phyloP scores from a whole-genome alignment of 441 rosid genomes.

The Kokia cookei region DNA sequence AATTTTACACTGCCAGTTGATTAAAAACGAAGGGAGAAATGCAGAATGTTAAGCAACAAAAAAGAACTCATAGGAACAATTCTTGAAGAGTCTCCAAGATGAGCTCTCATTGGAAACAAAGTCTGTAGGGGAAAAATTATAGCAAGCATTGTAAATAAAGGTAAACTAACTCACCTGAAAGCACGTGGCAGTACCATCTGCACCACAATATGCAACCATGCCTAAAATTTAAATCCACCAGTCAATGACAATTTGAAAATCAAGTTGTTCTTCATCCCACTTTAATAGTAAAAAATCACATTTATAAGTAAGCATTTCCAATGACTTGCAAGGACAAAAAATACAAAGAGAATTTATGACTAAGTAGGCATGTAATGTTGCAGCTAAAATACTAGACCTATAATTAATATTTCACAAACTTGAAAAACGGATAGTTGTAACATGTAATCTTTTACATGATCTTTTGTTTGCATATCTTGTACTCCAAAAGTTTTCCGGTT shows the following conservation, averaged over 20 bases:
- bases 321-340: background rate
- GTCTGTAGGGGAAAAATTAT: background rate
- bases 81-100: background rate
- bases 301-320: background rate
- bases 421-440: background rate
- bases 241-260: background rate
- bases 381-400: background rate
- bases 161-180: conserved; percentile 52
- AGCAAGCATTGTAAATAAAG: background rate
- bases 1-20: background rate
- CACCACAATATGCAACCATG: conserved; percentile 81
- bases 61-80: background rate
- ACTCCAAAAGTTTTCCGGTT: background rate
- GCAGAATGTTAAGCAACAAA: background rate
- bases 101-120: background rate
- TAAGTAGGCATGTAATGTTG: background rate
- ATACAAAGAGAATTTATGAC: background rate
- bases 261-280: background rate
- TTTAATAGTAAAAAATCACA: background rate
- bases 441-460: background rate
- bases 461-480: background rate
- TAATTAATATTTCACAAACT: background rate
- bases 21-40: background rate
- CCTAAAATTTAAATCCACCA: conserved; percentile 35
- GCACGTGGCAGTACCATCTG: conserved; percentile 62